phyloP scores from a whole-genome alignment of 2,329 filamentous ascomycete genomes.

The Fusarium sp. region DNA sequence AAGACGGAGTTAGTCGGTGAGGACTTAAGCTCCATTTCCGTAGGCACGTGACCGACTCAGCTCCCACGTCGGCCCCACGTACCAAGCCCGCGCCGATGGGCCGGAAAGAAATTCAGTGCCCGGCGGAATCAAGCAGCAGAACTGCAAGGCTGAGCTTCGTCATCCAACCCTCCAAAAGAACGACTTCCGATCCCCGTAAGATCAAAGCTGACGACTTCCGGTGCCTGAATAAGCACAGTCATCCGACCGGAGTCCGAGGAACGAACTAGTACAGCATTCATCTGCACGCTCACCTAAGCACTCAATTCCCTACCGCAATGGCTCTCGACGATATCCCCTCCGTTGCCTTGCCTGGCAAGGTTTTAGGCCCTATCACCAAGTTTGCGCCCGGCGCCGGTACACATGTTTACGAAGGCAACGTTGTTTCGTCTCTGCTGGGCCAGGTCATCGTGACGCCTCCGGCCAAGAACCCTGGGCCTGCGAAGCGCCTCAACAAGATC shows the following conservation, averaged over 20 bases:
- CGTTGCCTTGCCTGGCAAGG: slow-evolving; percentile 85
- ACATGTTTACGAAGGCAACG: slow-evolving; percentile 80
- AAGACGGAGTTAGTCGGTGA: slow-evolving; percentile 49
- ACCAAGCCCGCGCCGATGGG: slow-evolving; percentile 27
- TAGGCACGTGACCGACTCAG: slow-evolving; percentile 37
- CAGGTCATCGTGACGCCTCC: slow-evolving; percentile 71
- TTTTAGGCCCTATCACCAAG: slow-evolving; percentile 77
- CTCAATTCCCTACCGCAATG: slow-evolving; percentile 29
- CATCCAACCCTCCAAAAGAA: slow-evolving; percentile 14
- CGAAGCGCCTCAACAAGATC: slow-evolving; percentile 73
- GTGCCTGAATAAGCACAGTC: slow-evolving; percentile 26
- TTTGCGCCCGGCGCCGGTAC: slow-evolving; percentile 86
- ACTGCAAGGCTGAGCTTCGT: slow-evolving; percentile 40
- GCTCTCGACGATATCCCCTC: slow-evolving; percentile 59
- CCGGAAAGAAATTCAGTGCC: slow-evolving; percentile 34
- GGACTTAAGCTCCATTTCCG: slow-evolving; percentile 43
- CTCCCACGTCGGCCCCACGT: slow-evolving; percentile 35
- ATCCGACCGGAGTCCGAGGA: slow-evolving; percentile 18
- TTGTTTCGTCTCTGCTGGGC: slow-evolving; percentile 88
- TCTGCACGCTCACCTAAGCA: slow-evolving; percentile 36
- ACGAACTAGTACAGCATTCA: slow-evolving; percentile 5
- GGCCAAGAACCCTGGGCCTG: slow-evolving; percentile 64
- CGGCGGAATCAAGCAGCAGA: slow-evolving; percentile 3
- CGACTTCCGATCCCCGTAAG: slow-evolving; percentile 4
- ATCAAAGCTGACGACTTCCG: slow-evolving; percentile 23